A percentile compares a stretch with the other conserved stretches of the same genome.
Evolutionary conservation across 176 grass and related monocot genomes (phyloP).

Genomic region (Tuctoria greenei): DNA sequence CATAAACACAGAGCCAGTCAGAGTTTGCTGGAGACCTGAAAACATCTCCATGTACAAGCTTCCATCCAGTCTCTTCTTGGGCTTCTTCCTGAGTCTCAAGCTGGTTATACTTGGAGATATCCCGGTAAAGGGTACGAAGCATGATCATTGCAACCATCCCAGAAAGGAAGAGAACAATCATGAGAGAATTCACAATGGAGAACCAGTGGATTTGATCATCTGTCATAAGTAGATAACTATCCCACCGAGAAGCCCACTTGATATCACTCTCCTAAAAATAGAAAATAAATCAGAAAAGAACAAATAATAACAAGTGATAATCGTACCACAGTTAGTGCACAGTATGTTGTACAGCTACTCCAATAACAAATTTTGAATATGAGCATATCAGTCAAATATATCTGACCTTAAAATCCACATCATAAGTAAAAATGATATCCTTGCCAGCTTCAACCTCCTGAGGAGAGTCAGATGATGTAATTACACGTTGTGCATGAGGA

Average conservation of each 20-base stretch:
- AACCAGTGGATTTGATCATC: conserved; percentile 98
- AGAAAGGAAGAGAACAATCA: conserved; percentile 95
- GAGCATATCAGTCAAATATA: conserved; percentile 6
- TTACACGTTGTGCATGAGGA: conserved; percentile 71
- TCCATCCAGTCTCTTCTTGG: conserved; percentile 96
- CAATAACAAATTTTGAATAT: neutral
- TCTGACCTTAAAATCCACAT: conserved; percentile 73
- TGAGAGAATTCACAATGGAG: conserved; percentile 92
- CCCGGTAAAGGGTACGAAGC: conserved; percentile 88
- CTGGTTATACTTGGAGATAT: conserved; percentile 93
- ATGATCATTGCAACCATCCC: conserved; percentile 98
- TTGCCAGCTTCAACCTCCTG: conserved; percentile 80
- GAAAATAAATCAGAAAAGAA: conserved; percentile 30
- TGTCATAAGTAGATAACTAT: conserved; percentile 85
- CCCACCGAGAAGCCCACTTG: conserved; percentile 96
- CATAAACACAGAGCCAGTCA: conserved; percentile 84
- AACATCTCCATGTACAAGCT: conserved; percentile 85
- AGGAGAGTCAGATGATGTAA: conserved; percentile 69
- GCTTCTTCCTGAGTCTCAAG: conserved; percentile 89
- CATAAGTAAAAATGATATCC: conserved; percentile 83
- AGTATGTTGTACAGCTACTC: conserved; percentile 27
- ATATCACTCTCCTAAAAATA: conserved; percentile 81
- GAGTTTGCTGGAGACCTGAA: conserved; percentile 70
- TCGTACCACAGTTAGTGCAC: neutral
- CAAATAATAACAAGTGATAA: neutral